Evolutionary conservation across 306 rosid genomes (phyloP), one percentile per base, ranked within the genome.

Genomic region (Hylodesmum podocarpum): DNA sequence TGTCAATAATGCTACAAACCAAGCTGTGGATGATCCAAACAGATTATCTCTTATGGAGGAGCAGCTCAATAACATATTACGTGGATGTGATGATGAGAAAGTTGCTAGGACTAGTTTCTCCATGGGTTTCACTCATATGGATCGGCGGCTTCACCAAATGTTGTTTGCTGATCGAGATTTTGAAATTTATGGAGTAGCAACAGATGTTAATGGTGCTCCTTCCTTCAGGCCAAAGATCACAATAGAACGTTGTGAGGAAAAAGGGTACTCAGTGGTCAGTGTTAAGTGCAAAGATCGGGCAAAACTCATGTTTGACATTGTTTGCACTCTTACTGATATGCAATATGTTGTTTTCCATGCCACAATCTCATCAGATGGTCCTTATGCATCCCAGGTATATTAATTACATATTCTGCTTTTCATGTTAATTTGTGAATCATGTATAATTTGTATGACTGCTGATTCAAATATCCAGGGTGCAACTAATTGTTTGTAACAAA

Each of bases 341-440:
- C 90, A 93, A 33, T 93, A 89, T 72, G 94, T 89, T 75, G 96
- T 89, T 83, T 89, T 90, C 84, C 97, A 93, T 72, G 97, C 96
- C 58, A 73, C 88, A 75, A 81, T 93, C 37, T 85, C 93, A 8
- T 89, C 97, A 29, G 90, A 93, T 65, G 89, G 80, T 33, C 94
- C 96, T n/a, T 90, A 89, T 50, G 96, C 96, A 44, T 82, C 92
- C 34, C 96, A 90, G 90, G 98, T 89, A 84, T 31, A 5, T 14
- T 47, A 24, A 2, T n/a, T 33, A 50, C 33, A 16, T 13, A 27
- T 13, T 36, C 22, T 8, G 28, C 39, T 76, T 36, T 19, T 33
- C 46, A 2, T 28, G 43, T 66, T 29, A 18, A 16, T 64, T 63
- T 46, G 25, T 39, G 24, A 14, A 36, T 73, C 47, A 29, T 31